A percentile compares a stretch with the other conserved stretches of the same genome.
Evolutionary conservation across 2,329 filamentous ascomycete genomes (phyloP).

Genomic region (Sporothrix sp.): DNA sequence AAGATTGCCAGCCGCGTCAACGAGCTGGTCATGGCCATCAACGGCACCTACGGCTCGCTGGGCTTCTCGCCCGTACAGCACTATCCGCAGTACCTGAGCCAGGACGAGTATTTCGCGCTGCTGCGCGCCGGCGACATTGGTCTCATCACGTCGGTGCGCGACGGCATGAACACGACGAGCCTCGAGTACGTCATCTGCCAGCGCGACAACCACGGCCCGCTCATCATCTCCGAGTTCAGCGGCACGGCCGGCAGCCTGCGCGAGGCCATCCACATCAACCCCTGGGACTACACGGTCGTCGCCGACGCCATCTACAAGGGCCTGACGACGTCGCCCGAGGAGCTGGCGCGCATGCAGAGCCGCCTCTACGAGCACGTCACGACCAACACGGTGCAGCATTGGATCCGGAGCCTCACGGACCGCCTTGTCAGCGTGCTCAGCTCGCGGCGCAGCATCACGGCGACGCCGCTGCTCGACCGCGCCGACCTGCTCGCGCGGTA

Average conservation of each 20-base stretch:
- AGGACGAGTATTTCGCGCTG: constrained; percentile 91
- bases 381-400: constrained; percentile 74
- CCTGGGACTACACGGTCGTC: constrained; percentile 81
- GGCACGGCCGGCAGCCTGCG: constrained; percentile 79
- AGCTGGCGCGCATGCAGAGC: constrained; percentile 58
- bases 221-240: constrained; percentile 94
- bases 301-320: constrained; percentile 75
- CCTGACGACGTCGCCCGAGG: constrained; percentile 60
- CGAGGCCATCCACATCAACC: constrained; percentile 91
- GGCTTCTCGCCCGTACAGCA: constrained; percentile 88
- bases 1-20: constrained; percentile 84
- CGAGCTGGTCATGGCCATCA: constrained; percentile 83
- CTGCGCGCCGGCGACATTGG: constrained; percentile 83
- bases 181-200: constrained; percentile 92
- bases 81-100: constrained; percentile 84
- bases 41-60: constrained; percentile 78
- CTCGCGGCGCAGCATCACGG: constrained; percentile 62
- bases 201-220: constrained; percentile 71
- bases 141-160: constrained; percentile 87
- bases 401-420: constrained; percentile 72
- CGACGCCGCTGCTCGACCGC: constrained; percentile 75
- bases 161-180: constrained; percentile 97
- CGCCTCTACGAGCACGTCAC: constrained; percentile 77
- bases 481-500: constrained; percentile 64
- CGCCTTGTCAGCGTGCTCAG: constrained; percentile 72